Base-by-base conservation (phyloP, 2,329 filamentous ascomycete genomes). In the Fusarium sp. region DNA sequence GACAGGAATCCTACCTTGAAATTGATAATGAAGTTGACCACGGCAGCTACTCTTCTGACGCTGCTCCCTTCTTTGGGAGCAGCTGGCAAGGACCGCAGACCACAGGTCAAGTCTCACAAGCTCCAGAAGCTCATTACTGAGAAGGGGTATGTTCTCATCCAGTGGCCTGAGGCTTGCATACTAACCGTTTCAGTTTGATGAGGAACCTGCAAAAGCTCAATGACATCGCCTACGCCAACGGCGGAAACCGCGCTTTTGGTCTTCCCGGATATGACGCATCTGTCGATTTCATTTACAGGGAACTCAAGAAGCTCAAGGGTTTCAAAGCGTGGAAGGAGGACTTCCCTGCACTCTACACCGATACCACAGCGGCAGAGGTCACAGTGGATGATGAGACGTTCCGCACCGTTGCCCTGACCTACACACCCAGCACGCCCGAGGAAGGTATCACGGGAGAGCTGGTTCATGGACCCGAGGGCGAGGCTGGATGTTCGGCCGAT, bases 231-330 rank as follows among this genome's bases (percentile, higher is more conserved):
- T 79, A 77, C 25, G 78, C 70, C 34, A 81, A 81, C 20, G 80
- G 79, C 18, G 80, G 80, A 9, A 81, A 81, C 50, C 76, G 80
- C 7, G 80, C 80, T 3, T 81, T 81, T 5, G 80, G 80, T 8
- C 71, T 79, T 18, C 79, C 80, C 1, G 80, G 80, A 20, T 81
- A 81, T n/a, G 72, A 59, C 10, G 87, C 81, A 35, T 83, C 82
- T 1, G 75, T 78, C 0, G 82, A 84, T 43, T 81, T 67, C 37
- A 79, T 81, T 39, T 80, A 76, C 58, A 65, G 67, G 25, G 76
- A 80, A n/a, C 63, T 80, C 13, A 80, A 76, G 3, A 78, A 75
- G 9, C 72, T 80, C n/a, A 67, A 77, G 18, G 78, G 78, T 7
- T 78, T 79, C 62, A 77, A 69, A 14, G 66, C 72, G 2, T 80